Evolutionary conservation across 441 rosid genomes (phyloP), one percentile per base, ranked within the genome.

Genomic region (Erysimum cheiri): DNA sequence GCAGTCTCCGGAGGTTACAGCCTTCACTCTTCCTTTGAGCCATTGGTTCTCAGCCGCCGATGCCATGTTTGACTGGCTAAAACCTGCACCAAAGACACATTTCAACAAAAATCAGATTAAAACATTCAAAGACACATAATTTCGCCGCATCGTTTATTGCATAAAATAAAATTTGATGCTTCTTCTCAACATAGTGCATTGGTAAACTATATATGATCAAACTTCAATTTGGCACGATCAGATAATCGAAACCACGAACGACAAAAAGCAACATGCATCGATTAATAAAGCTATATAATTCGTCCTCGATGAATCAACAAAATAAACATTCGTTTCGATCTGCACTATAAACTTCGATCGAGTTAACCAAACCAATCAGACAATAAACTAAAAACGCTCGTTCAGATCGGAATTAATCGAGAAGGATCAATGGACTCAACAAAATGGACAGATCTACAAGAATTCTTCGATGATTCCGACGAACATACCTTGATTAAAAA

Each of bases 1-100:
- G 80, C 85, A 78, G 84, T 92, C 98, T 52, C 98, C 98, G 2
- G 99, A 89, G 3, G 89, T 76, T 73, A 95, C 96, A 19, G 93
- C 86, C 76, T 95, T 95, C 77, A 95, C 99, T 82, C 74, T 89
- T 28, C 85, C 98, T 69, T 82, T 88, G 77, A 78, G 84, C 94
- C 94, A 90, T 78, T 80, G 81, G 31, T 81, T 73, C 68, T 81
- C 77, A 67, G 81, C 86, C 47, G 85, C 85, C 33, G 93, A 4
- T 14, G 65, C 93, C 97, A 93, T 91, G 64, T 78, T 48, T 81
- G 73, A 55, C 80, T 60, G 41, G 81, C 79, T 72, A 76, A 70
- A 78, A 84, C 84, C 90, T 81, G 46, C 68, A 77, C 52, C n/a
- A 60, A 56, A 52, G 15, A 55, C 35, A 55, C 19, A 24, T 53